These are phyloP conservation scores for Massarina eburnea DNA, from an alignment of 2,329 filamentous ascomycete genomes.

Conservation along the genomic window DNA sequence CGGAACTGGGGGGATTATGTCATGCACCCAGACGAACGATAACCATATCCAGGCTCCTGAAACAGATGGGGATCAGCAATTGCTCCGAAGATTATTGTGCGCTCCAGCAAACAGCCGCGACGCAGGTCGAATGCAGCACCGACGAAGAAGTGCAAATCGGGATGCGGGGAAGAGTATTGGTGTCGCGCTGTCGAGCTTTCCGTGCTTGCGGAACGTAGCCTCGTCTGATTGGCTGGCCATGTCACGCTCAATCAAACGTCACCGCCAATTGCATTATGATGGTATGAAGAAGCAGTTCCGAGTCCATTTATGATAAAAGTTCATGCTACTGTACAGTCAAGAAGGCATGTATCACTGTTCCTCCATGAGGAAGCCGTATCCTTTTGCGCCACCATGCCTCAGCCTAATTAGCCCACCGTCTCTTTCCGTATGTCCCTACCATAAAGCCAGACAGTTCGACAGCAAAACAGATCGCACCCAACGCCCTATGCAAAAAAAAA, in stretches of 20 bases:
- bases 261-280: not conserved
- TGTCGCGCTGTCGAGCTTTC: conserved; percentile 6
- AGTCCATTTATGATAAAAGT: not conserved
- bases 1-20: conserved; percentile 26
- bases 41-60: conserved; percentile 2
- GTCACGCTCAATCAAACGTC: not conserved
- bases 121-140: not conserved
- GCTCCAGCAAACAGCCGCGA: not conserved
- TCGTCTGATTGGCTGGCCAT: conserved; percentile 15
- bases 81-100: not conserved
- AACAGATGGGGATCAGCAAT: not conserved
- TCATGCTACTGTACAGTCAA: not conserved
- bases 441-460: not conserved
- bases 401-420: not conserved
- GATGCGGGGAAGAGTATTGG: conserved; percentile 13
- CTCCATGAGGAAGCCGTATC: not conserved
- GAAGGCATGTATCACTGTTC: too few species aligned
- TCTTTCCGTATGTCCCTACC: too few species aligned
- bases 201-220: conserved; percentile 23
- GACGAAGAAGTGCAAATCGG: not conserved
- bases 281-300: not conserved
- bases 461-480: not conserved
- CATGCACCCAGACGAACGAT: conserved; percentile 16
- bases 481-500: too few species aligned
- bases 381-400: not conserved